Evolutionary conservation across 441 rosid species (phyloP).

Genomic region (Bruguiera hainesii): DNA sequence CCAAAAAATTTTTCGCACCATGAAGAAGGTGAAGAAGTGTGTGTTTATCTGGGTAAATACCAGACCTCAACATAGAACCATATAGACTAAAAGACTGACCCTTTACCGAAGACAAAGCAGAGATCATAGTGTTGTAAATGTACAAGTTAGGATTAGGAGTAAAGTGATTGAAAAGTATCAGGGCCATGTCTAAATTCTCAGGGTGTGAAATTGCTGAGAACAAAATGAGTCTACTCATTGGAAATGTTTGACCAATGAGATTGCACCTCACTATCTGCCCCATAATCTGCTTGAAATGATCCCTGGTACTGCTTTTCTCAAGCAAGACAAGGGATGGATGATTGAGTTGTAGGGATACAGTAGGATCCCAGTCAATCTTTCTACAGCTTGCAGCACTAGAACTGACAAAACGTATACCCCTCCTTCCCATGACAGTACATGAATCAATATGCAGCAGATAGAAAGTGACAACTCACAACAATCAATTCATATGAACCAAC

Average conservation of each 20-base stretch:
- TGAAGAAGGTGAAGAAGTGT: conserved; percentile 40
- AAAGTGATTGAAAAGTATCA: conserved; percentile 37
- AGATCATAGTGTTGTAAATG: conserved; percentile 49
- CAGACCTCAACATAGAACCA: conserved; percentile 37
- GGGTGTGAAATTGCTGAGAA: conserved; percentile 51
- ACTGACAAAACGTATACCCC: conserved; percentile 32
- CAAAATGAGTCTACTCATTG: conserved; percentile 56
- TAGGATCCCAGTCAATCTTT: conserved; percentile 43
- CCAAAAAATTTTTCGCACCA: conserved; percentile 24
- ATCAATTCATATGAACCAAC: too few relatives aligned
- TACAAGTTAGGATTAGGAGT: conserved; percentile 47
- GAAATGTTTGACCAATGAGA: conserved; percentile 46
- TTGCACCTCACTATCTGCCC: conserved; percentile 47
- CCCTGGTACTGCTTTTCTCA: conserved; percentile 38
- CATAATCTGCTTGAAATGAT: conserved; percentile 48
- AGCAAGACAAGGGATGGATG: conserved; percentile 47
- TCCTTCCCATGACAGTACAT: conserved; percentile 21
- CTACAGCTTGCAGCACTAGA: conserved; percentile 18
- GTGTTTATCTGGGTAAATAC: conserved; percentile 41
- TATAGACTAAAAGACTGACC: conserved; percentile 32
- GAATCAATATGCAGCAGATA: conserved; percentile 2
- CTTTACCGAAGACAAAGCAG: conserved; percentile 27
- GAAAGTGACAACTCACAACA: too few relatives aligned
- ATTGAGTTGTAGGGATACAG: conserved; percentile 37
- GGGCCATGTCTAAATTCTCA: conserved; percentile 39